Evolutionary conservation across 352 stramenopile genomes (phyloP).

Genomic region (Phytophthora ohioensis): DNA sequence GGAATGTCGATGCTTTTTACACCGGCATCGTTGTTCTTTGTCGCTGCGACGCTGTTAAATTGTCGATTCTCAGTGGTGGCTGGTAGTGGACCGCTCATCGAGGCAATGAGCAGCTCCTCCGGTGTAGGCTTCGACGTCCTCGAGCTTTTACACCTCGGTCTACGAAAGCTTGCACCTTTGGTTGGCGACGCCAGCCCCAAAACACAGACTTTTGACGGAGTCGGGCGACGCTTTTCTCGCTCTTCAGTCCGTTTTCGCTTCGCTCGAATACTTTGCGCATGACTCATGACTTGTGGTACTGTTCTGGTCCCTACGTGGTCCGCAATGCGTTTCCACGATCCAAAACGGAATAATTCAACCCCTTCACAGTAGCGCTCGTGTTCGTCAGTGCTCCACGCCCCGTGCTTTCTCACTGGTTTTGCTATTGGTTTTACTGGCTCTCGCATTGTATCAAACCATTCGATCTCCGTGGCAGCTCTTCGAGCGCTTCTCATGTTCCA

Average conservation of each 20-base stretch:
- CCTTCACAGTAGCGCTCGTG: constrained; percentile 27
- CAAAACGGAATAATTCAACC: constrained; percentile 15
- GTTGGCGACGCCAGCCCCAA: neutral
- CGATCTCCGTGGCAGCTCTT: constrained; percentile 7
- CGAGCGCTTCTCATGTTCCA: constrained; percentile 9
- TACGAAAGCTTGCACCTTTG: neutral
- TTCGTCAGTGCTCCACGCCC: constrained; percentile 23
- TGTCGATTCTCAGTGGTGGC: neutral
- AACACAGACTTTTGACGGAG: neutral
- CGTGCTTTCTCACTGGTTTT: neutral
- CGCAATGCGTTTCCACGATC: constrained; percentile 29
- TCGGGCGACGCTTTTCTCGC: neutral
- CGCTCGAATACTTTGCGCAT: constrained; percentile 26
- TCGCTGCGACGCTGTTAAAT: no score
- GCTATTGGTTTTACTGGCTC: neutral
- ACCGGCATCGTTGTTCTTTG: no score
- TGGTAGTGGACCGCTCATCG: neutral
- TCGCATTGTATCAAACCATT: constrained; percentile 3
- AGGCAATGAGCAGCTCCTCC: constrained; percentile 3
- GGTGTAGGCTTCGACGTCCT: neutral
- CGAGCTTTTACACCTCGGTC: neutral
- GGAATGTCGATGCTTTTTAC: no score
- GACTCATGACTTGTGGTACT: constrained; percentile 27
- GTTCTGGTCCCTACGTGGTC: constrained; percentile 26
- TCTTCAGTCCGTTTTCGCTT: constrained; percentile 22